Conservation (phyloP, 345 rosid genomes). For the Cardamine resedifolia region DNA sequence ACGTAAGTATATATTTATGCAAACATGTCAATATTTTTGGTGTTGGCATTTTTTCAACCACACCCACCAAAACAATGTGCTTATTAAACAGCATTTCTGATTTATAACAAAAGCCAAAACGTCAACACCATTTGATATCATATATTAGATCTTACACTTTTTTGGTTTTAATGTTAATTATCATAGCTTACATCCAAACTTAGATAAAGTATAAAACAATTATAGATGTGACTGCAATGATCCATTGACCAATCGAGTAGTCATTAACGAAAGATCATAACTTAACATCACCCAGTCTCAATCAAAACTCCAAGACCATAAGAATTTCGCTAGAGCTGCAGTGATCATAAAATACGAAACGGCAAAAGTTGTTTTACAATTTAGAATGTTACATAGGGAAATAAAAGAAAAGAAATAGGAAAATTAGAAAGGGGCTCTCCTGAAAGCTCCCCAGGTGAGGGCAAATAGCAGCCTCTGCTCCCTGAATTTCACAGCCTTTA, state of each 20-base stretch:
- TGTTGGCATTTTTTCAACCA: background rate
- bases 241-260: slow-evolving; percentile 34
- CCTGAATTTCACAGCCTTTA: slow-evolving; percentile 43
- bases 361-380: slow-evolving; percentile 22
- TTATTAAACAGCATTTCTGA: background rate
- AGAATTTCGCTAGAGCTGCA: slow-evolving; percentile 26
- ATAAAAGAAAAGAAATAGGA: background rate
- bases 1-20: background rate
- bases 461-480: slow-evolving; percentile 36
- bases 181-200: background rate
- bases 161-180: background rate
- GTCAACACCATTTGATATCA: background rate
- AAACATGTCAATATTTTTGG: background rate
- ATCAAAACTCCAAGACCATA: slow-evolving; percentile 34
- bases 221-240: background rate
- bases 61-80: background rate
- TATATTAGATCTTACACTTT: too few relatives aligned
- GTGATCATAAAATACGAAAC: slow-evolving; percentile 32
- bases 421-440: slow-evolving; percentile 32
- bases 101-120: background rate
- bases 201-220: background rate
- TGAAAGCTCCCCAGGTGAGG: slow-evolving; percentile 40
- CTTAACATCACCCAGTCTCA: slow-evolving; percentile 39
- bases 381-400: background rate
- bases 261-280: slow-evolving; percentile 40